Evolutionary conservation across 2,329 filamentous ascomycete genomes (phyloP).

Genomic region (Emergomyces orientalis): DNA sequence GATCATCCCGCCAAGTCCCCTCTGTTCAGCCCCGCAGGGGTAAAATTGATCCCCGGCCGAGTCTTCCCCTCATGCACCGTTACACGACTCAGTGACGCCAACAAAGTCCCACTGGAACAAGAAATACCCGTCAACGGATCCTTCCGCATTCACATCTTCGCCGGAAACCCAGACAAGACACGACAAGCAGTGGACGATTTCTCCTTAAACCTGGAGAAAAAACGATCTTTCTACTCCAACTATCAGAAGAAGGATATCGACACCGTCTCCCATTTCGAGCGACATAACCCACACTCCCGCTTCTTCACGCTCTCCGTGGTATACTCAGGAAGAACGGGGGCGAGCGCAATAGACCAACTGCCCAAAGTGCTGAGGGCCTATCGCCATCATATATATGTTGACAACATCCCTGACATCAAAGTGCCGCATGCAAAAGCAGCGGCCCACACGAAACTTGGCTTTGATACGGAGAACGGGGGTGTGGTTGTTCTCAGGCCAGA

Average conservation of each 20-base stretch:
- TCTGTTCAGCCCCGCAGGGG: constrained; percentile 57
- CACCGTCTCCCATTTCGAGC: constrained; percentile 63
- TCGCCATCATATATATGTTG: constrained; percentile 73
- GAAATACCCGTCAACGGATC: constrained; percentile 81
- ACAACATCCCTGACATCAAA: constrained; percentile 65
- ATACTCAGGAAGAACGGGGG: constrained; percentile 56
- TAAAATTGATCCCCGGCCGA: constrained; percentile 61
- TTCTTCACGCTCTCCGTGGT: constrained; percentile 75
- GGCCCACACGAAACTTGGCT: constrained; percentile 79
- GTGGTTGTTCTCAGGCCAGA: constrained; percentile 79
- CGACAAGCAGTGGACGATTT: constrained; percentile 61
- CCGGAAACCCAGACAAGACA: constrained; percentile 55
- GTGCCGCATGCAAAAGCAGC: constrained; percentile 61
- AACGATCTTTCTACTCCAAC: constrained; percentile 61
- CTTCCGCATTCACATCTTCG: constrained; percentile 79
- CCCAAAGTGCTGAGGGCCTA: constrained; percentile 66
- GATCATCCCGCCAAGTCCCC: constrained; percentile 61
- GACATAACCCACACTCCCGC: constrained; percentile 70
- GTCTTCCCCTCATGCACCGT: constrained; percentile 71
- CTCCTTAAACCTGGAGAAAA: constrained; percentile 52
- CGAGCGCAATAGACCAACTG: constrained; percentile 66
- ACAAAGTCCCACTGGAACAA: constrained; percentile 82
- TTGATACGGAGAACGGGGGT: constrained; percentile 63
- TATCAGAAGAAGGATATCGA: constrained; percentile 55
- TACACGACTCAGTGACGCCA: constrained; percentile 78